Evolutionary conservation across 2,329 filamentous ascomycete species (phyloP), one percentile per base, ranked within the genome.

Genomic region (Epichloe festucae): DNA sequence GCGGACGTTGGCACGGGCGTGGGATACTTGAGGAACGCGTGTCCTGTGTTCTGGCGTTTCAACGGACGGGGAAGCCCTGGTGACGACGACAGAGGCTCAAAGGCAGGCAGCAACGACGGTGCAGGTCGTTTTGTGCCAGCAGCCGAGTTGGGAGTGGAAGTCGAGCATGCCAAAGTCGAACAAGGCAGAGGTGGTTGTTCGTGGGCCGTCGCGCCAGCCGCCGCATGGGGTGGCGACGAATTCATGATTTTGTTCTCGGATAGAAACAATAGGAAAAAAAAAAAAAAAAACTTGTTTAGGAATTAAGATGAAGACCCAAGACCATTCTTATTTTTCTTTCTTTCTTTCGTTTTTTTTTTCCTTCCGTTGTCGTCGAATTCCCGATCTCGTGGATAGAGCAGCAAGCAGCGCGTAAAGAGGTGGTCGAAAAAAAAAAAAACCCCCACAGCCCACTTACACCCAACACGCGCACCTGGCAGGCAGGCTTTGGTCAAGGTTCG

Each of bases 1-100:
- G 89, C 95, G 3, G 93, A 97, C 4, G 91, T 96, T 19, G 91
- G 90, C 55, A 95, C 79, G 1, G 93, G 93, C 3, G 93, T 97
- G 42, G 93, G 93, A 70, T 97, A 97, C 63, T 85, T 89, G 58
- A 76, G 68, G 57, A 76, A 75, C 52, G 63, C 71, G 51, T 70
- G 63, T 41, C 66, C 67, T 12, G 65, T 62, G 45, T 77, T 78
- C 62, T 82, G 84, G 64, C 85, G 81, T 71, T 89, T 90, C 47
- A 71, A 65, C 6, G 84, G 77, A 51, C 84, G 78, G 47, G 85
- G 85, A 48, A 89, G 79, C 51, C 73, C 78, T 2, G 86, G 85
- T 12, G 87, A 89, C 21, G 86, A 89, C n/a, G 85, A 85, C 52
- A 87, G 72, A 49, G 82, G 84, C 69, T 90, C 87, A 65, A 91